Percentiles rank a stretch among this genome's conserved stretches.
phyloP scores from a whole-genome alignment of 805 yeast genomes.

The Metschnikowia lunata region DNA sequence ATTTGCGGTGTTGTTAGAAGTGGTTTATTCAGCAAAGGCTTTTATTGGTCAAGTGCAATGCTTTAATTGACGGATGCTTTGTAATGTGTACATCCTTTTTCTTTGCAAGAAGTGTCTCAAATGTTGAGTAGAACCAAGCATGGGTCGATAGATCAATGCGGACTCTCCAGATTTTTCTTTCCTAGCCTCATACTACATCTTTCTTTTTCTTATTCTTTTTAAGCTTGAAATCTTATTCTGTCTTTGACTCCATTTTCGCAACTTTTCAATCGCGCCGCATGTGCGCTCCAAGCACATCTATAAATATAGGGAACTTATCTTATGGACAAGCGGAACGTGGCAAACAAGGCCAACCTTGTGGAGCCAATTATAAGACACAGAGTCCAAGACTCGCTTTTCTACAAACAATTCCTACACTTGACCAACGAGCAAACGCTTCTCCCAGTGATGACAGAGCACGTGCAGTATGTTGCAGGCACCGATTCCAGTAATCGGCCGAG shows the following conservation, averaged over 20 bases:
- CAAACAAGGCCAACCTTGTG: slow-evolving; percentile 31
- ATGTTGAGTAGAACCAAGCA: no score
- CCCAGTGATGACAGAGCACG: slow-evolving; percentile 30
- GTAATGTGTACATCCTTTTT: no score
- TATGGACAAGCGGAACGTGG: slow-evolving; percentile 18
- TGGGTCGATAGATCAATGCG: no score
- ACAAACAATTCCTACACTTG: slow-evolving; percentile 37
- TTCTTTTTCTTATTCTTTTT: no score
- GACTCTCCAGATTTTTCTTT: no score
- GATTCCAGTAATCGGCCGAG: slow-evolving; percentile 56
- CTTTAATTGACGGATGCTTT: no score
- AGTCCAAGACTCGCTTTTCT: slow-evolving; percentile 40
- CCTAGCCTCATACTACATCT: no score
- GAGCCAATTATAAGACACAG: slow-evolving; percentile 41
- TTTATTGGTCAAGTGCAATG: no score
- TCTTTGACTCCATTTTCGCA: not conserved
- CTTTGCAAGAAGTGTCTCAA: no score
- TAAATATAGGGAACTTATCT: not conserved
- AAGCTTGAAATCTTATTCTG: no score
- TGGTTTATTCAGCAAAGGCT: no score
- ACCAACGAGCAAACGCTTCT: slow-evolving; percentile 40
- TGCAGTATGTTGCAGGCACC: slow-evolving; percentile 54
- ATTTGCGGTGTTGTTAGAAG: no score
- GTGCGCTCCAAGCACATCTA: not conserved
- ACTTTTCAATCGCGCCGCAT: not conserved